Conservation (phyloP, 768 basidiomycete genomes). For the Clitopilus hobsonii region DNA sequence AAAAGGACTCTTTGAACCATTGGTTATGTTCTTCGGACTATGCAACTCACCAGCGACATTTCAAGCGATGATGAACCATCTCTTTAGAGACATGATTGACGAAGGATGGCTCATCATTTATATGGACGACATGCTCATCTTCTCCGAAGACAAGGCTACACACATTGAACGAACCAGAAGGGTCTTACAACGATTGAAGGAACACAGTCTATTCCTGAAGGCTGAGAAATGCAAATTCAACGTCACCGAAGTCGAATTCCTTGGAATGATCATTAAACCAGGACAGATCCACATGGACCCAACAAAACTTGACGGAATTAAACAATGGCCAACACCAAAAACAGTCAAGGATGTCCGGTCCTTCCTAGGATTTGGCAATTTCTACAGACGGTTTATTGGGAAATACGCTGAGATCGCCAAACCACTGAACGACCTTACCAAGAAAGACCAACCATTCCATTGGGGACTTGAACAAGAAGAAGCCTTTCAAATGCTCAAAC, state of each 20-base stretch:
- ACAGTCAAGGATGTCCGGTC: too few relatives aligned
- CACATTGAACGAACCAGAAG: too few relatives aligned
- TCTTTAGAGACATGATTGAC: too few relatives aligned
- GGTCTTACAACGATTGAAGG: conserved; percentile 24
- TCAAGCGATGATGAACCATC: too few relatives aligned
- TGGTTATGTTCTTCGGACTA: too few relatives aligned
- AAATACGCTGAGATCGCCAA: conserved; percentile 22
- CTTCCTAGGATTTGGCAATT: conserved; percentile 40
- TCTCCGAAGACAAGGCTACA: too few relatives aligned
- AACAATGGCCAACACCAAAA: conserved; percentile 36
- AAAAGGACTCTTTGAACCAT: too few relatives aligned
- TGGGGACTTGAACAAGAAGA: conserved; percentile 14
- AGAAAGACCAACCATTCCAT: conserved; percentile 15
- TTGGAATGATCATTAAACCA: conserved; percentile 22
- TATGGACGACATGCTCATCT: too few relatives aligned
- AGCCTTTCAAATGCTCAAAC: conserved; percentile 25
- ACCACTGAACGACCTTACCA: conserved; percentile 21
- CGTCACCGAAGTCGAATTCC: too few relatives aligned
- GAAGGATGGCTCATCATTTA: too few relatives aligned
- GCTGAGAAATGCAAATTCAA: conserved; percentile 16
- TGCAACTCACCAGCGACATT: too few relatives aligned
- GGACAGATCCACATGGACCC: conserved; percentile 29
- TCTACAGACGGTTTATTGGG: conserved; percentile 28
- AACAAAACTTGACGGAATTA: conserved; percentile 28
- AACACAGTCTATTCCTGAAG: conserved; percentile 17